A percentile compares a stretch with the other conserved stretches of the same genome.
Conservation (phyloP, 495 filamentous ascomycete genomes). For the Xylaria longipes region DNA sequence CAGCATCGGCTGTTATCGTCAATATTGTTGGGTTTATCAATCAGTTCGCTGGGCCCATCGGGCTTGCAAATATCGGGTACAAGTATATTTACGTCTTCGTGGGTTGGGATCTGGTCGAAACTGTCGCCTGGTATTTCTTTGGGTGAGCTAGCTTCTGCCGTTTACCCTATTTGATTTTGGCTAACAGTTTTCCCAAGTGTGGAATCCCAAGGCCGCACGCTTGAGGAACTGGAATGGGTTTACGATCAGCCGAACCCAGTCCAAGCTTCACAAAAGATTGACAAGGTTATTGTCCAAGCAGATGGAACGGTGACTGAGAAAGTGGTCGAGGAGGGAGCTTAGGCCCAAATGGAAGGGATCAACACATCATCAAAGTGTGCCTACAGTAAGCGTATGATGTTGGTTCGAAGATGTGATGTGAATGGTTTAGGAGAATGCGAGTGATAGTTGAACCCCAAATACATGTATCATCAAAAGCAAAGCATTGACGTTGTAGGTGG, state of each 20-base stretch:
- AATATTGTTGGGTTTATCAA: slow-evolving; percentile 58
- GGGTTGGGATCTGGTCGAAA: slow-evolving; percentile 53
- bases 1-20: slow-evolving; percentile 52
- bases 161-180: not conserved
- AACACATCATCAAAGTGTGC: not conserved
- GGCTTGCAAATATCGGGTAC: slow-evolving; percentile 54
- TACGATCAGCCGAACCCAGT: slow-evolving; percentile 57
- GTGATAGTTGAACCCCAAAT: not conserved
- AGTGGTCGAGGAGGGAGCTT: slow-evolving; percentile 36
- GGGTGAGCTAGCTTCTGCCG: slow-evolving; percentile 43
- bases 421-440: not conserved
- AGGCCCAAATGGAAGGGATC: slow-evolving; percentile 2
- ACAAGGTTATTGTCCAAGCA: slow-evolving; percentile 60
- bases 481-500: not conserved
- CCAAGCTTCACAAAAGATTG: slow-evolving; percentile 56
- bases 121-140: slow-evolving; percentile 55
- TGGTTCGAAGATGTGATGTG: slow-evolving; percentile 1
- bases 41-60: slow-evolving; percentile 57
- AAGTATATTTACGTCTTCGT: slow-evolving; percentile 59
- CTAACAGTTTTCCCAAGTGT: slow-evolving; percentile 41
- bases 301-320: slow-evolving; percentile 63
- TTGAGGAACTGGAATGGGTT: slow-evolving; percentile 60
- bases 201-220: slow-evolving; percentile 57
- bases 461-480: not conserved
- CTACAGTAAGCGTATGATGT: not conserved